A percentile compares a stretch with the other conserved stretches of the same genome.
Evolutionary conservation across 2,329 filamentous ascomycete species (phyloP).

Genomic region (Fusarium keratoplasticum): DNA sequence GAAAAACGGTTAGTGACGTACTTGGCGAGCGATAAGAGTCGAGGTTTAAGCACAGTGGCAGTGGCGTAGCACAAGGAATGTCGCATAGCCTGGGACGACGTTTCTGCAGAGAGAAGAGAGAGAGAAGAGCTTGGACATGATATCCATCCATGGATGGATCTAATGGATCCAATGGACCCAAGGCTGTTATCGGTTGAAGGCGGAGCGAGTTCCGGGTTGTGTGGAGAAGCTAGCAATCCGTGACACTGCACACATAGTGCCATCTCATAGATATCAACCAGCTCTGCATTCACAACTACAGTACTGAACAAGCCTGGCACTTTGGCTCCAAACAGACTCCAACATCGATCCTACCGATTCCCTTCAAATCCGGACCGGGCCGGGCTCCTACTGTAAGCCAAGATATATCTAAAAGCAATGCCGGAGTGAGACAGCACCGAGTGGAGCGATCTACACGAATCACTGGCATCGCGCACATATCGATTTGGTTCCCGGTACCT

Average conservation of each 20-base stretch:
- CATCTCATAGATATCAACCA: background rate
- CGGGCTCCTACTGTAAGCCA: background rate
- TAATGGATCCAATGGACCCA: background rate
- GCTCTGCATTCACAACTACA: background rate
- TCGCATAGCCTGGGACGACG: conserved; percentile 12
- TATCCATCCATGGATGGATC: background rate
- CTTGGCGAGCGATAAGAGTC: conserved; percentile 1
- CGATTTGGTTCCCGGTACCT: background rate
- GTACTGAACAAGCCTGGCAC: background rate
- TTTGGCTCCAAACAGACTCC: background rate
- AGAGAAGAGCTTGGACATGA: conserved; percentile 3
- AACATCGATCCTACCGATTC: background rate
- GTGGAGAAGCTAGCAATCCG: conserved; percentile 14
- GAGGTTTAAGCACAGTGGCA: background rate
- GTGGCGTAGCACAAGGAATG: background rate
- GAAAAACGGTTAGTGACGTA: conserved; percentile 17
- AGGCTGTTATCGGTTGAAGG: conserved; percentile 18
- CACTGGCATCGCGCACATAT: background rate
- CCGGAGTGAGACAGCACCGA: background rate
- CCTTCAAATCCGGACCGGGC: background rate
- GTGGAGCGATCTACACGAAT: conserved; percentile 1
- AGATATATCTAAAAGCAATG: background rate
- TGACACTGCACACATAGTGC: background rate
- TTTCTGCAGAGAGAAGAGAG: background rate
- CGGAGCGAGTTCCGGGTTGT: background rate